Percentiles rank a stretch among this genome's conserved stretches.
phyloP scores from a whole-genome alignment of 768 basidiomycete species.

The Lactifluus pinguis region DNA sequence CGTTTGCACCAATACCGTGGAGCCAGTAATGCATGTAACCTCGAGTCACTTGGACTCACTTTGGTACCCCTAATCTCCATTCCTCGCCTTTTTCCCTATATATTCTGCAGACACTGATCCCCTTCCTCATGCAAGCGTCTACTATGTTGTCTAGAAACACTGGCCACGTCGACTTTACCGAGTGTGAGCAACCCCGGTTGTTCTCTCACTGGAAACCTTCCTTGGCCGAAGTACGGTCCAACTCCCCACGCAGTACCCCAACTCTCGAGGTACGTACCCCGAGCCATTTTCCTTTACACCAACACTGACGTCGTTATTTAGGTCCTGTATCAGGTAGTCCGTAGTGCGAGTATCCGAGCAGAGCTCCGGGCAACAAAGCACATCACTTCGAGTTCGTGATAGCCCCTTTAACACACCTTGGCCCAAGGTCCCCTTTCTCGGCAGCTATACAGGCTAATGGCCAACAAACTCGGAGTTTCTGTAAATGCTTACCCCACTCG shows the following conservation, averaged over 20 bases:
- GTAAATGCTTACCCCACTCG: not conserved
- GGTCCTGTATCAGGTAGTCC: slow-evolving; percentile 1
- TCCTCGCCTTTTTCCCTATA: not conserved
- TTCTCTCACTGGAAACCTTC: slow-evolving; percentile 9
- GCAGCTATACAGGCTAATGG: not conserved
- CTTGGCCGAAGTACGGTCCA: not conserved
- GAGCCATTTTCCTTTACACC: not conserved
- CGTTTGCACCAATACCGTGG: too few species aligned
- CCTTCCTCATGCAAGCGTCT: not conserved
- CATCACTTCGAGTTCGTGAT: not conserved
- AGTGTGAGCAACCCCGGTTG: slow-evolving; percentile 1
- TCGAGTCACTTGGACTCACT: too few species aligned
- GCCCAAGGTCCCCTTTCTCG: not conserved
- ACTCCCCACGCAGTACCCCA: not conserved
- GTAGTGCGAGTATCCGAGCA: not conserved
- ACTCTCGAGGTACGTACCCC: not conserved
- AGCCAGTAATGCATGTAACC: too few species aligned
- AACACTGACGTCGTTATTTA: not conserved
- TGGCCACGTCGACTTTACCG: not conserved
- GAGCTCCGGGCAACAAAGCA: not conserved
- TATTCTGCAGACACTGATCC: not conserved
- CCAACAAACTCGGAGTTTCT: too few species aligned
- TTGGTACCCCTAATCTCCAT: slow-evolving; percentile 6
- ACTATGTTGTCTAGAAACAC: not conserved
- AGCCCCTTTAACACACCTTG: not conserved